phyloP scores from a whole-genome alignment of 768 basidiomycete species.

The Dendrothele bispora region DNA sequence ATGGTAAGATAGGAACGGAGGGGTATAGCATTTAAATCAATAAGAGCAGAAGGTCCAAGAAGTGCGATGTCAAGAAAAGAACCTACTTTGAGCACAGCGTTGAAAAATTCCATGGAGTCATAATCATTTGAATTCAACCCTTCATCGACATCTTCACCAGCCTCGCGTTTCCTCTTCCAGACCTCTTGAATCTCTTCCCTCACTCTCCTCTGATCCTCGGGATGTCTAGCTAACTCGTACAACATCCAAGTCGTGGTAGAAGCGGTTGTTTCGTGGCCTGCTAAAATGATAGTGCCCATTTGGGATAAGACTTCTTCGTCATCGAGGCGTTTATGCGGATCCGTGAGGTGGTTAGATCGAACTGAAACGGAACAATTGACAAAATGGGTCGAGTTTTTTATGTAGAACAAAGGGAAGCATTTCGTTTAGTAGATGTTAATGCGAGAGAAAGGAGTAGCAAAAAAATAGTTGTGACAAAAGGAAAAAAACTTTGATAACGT shows the following conservation, averaged over 20 bases:
- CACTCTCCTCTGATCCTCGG: background rate
- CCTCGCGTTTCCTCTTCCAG: constrained; percentile 12
- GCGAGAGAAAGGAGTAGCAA: no score
- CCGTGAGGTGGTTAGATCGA: constrained; percentile 52
- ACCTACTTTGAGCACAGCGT: constrained; percentile 20
- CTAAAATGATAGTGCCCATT: constrained; percentile 29
- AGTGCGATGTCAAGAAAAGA: background rate
- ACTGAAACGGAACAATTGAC: no score
- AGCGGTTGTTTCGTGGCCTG: background rate
- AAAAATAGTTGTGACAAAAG: no score
- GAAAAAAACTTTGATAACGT: no score
- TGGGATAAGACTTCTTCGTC: constrained; percentile 50
- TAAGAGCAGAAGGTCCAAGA: background rate
- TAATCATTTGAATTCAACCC: constrained; percentile 25
- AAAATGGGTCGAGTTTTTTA: no score
- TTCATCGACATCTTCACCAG: no score
- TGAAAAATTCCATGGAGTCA: constrained; percentile 30
- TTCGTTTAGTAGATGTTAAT: no score
- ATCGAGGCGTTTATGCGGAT: constrained; percentile 39
- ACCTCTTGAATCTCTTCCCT: constrained; percentile 10
- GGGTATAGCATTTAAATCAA: background rate
- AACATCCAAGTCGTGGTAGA: background rate
- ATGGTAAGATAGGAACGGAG: background rate
- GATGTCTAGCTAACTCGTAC: background rate
- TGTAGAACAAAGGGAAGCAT: no score